Conservation (phyloP, 2,329 filamentous ascomycete species). For the Apiospora pterosperma region DNA sequence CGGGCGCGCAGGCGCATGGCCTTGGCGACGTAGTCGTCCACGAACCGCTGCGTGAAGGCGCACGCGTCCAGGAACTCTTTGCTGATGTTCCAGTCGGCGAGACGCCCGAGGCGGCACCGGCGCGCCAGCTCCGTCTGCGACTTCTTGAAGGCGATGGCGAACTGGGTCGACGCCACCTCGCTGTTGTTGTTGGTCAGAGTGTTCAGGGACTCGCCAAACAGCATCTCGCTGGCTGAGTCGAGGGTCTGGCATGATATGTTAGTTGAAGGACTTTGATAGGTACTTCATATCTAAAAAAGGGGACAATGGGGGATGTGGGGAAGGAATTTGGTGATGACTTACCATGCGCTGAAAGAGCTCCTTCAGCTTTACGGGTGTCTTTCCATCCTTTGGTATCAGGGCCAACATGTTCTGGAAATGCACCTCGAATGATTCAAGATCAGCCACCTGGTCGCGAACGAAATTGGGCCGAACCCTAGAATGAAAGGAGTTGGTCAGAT, state of each 20-base stretch:
- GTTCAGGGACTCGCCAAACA: slow-evolving; percentile 6
- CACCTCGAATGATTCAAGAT: slow-evolving; percentile 4
- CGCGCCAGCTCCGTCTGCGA: slow-evolving; percentile 1
- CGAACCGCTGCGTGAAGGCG: slow-evolving; percentile 1
- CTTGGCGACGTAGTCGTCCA: slow-evolving; percentile 2
- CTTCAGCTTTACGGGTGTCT: slow-evolving; percentile 3
- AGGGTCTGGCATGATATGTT: background rate
- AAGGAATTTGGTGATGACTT: background rate
- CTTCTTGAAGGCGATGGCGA: background rate
- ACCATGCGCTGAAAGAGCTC: slow-evolving; percentile 7
- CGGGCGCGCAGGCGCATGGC: slow-evolving; percentile 1
- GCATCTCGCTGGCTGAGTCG: slow-evolving; percentile 6
- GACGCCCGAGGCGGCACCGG: slow-evolving; percentile 1
- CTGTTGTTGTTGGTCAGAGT: slow-evolving; percentile 2
- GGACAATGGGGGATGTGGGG: too few relatives aligned
- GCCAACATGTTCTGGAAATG: slow-evolving; percentile 6
- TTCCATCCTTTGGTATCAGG: background rate
- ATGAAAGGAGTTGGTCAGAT: background rate
- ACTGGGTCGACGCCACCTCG: background rate
- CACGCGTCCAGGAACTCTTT: slow-evolving; percentile 8
- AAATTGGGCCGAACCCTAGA: slow-evolving; percentile 1
- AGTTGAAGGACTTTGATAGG: background rate
- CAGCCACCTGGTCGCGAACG: slow-evolving; percentile 1
- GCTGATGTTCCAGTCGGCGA: slow-evolving; percentile 6
- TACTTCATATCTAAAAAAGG: background rate